Conservation (phyloP, 2,329 filamentous ascomycete species). For the Ophiostoma himal-ulmi region DNA sequence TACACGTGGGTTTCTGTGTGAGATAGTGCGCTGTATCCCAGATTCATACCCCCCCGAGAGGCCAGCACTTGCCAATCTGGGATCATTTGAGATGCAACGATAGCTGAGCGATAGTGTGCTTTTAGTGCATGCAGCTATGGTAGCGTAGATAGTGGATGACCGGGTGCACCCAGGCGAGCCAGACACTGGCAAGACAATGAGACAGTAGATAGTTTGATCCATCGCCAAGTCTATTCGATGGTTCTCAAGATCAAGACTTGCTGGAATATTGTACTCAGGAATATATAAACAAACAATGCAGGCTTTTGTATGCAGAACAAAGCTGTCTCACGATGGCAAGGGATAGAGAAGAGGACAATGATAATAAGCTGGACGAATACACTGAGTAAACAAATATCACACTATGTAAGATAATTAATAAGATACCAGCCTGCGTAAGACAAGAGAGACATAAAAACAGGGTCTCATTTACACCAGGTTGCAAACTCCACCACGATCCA, state of each 20-base stretch:
- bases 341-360: background rate
- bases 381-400: background rate
- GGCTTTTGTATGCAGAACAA: background rate
- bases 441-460: background rate
- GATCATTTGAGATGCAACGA: background rate
- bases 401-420: background rate
- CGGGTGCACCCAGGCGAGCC: background rate
- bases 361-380: background rate
- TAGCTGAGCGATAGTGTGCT: conserved; percentile 1
- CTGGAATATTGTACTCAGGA: background rate
- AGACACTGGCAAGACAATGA: background rate
- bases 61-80: background rate
- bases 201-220: background rate
- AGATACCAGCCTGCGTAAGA: background rate
- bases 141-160: background rate
- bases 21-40: background rate
- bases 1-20: background rate
- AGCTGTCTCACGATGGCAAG: background rate
- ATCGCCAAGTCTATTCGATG: background rate
- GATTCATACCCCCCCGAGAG: background rate
- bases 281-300: background rate
- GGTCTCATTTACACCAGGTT: conserved; percentile 13
- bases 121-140: background rate
- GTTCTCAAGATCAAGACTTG: background rate
- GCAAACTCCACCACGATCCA: background rate